These are phyloP conservation scores for Malassezia psittaci DNA, from an alignment of 1,284 basidiomycete genomes.

Conservation along the genomic window DNA sequence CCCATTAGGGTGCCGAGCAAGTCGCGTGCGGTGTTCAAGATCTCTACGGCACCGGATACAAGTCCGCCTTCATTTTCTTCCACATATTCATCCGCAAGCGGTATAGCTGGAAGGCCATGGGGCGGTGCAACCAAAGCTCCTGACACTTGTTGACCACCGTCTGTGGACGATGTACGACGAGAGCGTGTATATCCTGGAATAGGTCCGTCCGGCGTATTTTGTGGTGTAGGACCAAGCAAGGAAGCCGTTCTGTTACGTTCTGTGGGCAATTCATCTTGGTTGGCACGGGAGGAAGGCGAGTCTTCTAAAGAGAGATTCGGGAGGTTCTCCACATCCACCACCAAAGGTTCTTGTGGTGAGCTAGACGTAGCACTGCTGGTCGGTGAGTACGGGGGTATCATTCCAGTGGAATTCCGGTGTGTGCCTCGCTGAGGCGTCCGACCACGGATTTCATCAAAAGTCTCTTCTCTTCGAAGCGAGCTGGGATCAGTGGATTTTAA, in stretches of 20 bases:
- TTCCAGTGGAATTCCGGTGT: background rate
- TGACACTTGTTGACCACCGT: slow-evolving; percentile 24
- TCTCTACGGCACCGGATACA: slow-evolving; percentile 42
- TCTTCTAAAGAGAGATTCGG: slow-evolving; percentile 18
- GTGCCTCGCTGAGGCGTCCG: background rate
- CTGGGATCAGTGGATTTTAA: background rate
- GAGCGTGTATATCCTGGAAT: background rate
- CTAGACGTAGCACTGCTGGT: background rate
- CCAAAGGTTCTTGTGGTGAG: slow-evolving; percentile 16
- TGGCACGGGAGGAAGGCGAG: slow-evolving; percentile 17
- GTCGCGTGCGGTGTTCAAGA: slow-evolving; percentile 45
- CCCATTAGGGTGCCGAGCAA: slow-evolving; percentile 34
- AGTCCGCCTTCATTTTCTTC: slow-evolving; percentile 41
- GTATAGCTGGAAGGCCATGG: slow-evolving; percentile 33
- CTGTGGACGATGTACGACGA: background rate
- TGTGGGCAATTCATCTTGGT: background rate
- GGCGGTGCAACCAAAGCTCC: slow-evolving; percentile 32
- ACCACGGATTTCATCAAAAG: background rate
- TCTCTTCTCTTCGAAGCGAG: background rate
- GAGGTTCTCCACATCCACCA: slow-evolving; percentile 36
- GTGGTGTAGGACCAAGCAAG: slow-evolving; percentile 36
- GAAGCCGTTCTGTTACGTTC: background rate
- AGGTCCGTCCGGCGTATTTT: slow-evolving; percentile 33
- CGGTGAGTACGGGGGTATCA: background rate
- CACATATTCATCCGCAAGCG: slow-evolving; percentile 42